Evolutionary conservation across 176 grass and related monocot species (phyloP).

Genomic region (Triticum monococcum): DNA sequence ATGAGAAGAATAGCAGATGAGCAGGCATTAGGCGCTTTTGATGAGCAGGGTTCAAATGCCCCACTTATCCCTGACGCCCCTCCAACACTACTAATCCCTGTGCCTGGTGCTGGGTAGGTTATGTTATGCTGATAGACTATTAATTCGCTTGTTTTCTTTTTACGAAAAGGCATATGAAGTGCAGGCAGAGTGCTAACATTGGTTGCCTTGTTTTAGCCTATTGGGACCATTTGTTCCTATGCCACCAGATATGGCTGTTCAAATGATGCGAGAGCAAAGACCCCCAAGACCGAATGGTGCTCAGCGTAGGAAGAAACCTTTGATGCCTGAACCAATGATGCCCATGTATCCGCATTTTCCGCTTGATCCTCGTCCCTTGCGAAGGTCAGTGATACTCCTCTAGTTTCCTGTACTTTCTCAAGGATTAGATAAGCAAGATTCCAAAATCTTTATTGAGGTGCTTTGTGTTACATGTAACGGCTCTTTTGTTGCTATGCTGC

Average conservation of each 20-base stretch:
- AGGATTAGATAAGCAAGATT: not conserved
- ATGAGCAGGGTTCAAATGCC: conserved; percentile 30
- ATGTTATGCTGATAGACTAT: conserved; percentile 4
- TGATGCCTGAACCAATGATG: conserved; percentile 32
- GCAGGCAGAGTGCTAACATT: conserved; percentile 18
- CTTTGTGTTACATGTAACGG: not conserved
- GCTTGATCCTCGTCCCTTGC: conserved; percentile 37
- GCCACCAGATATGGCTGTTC: conserved; percentile 57
- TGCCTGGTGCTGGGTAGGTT: conserved; percentile 78
- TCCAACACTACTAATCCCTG: conserved; percentile 58
- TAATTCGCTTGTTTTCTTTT: conserved; percentile 7
- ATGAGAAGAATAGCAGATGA: conserved; percentile 43
- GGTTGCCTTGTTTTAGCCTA: conserved; percentile 44
- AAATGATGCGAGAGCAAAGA: conserved; percentile 58
- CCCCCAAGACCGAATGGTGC: conserved; percentile 35
- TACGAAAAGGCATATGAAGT: not conserved
- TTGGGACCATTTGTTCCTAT: conserved; percentile 87
- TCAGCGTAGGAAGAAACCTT: conserved; percentile 30
- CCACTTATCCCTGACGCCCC: conserved; percentile 39
- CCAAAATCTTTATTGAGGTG: not conserved
- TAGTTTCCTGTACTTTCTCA: not conserved
- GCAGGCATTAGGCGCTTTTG: conserved; percentile 41
- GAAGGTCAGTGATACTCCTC: conserved; percentile 47
- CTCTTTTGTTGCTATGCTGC: not conserved
- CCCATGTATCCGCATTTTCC: conserved; percentile 57